Evolutionary conservation across 441 rosid genomes (phyloP).

Genomic region (Geranium incanum): DNA sequence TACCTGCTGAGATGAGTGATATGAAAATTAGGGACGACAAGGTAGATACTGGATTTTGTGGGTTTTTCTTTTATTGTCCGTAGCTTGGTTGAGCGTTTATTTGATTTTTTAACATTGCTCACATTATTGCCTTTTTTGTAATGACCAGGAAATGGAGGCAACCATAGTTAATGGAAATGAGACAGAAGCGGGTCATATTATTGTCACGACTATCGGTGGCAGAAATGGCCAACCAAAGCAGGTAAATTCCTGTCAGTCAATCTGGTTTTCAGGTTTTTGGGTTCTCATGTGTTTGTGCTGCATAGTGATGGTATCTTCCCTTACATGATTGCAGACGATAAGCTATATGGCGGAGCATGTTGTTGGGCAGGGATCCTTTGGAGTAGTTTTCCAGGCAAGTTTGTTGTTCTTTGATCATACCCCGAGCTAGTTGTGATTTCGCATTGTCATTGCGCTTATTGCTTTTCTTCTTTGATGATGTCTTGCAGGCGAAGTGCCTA

Average conservation of each 20-base stretch:
- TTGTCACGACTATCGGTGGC: conserved; percentile 63
- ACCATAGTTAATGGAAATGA: conserved; percentile 54
- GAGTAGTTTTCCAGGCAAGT: conserved; percentile 31
- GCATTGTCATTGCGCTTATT: neutral
- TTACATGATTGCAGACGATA: conserved; percentile 40
- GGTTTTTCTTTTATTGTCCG: neutral
- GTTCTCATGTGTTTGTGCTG: neutral
- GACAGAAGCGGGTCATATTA: conserved; percentile 62
- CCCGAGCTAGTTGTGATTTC: neutral
- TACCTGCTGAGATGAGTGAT: conserved; percentile 81
- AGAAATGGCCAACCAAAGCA: conserved; percentile 64
- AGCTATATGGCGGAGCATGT: conserved; percentile 77
- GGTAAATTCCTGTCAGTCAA: conserved; percentile 26
- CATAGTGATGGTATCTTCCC: conserved; percentile 9
- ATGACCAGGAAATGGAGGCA: conserved; percentile 56
- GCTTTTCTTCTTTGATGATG: conserved; percentile 3
- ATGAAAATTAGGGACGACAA: conserved; percentile 91
- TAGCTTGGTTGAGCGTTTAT: neutral
- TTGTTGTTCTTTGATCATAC: neutral
- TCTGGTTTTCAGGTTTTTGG: neutral
- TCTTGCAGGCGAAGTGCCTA: neutral
- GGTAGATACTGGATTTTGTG: conserved; percentile 28
- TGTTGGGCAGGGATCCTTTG: conserved; percentile 70
- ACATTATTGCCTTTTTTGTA: conserved; percentile 7
- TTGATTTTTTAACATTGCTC: conserved; percentile 1